Evolutionary conservation across 345 rosid genomes (phyloP).

Genomic region (Hibiscus trionum): DNA sequence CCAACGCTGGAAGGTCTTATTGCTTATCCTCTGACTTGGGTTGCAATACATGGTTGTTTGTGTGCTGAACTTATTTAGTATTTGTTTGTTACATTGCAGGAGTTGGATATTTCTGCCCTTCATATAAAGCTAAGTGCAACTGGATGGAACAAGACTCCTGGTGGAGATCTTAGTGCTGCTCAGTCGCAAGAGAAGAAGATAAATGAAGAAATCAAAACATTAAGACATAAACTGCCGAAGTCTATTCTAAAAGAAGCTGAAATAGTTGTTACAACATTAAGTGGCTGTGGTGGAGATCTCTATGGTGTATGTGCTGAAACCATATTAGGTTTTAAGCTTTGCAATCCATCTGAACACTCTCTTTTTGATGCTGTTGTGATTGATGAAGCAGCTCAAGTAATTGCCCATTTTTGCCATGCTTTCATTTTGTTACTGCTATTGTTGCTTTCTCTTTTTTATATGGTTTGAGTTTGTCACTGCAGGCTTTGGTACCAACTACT

Average conservation of each 20-base stretch:
- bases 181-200: slow-evolving; percentile 77
- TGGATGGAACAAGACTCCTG: too few species aligned
- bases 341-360: slow-evolving; percentile 64
- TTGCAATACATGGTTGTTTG: too few species aligned
- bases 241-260: slow-evolving; percentile 87
- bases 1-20: too few species aligned
- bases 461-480: slow-evolving; percentile 21
- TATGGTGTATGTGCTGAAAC: slow-evolving; percentile 86
- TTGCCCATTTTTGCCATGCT: slow-evolving; percentile 13
- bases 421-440: slow-evolving; percentile 10
- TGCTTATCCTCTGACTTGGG: too few species aligned
- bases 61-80: too few species aligned
- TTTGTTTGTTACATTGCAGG: too few species aligned
- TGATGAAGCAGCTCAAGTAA: slow-evolving; percentile 98
- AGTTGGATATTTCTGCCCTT: too few species aligned
- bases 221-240: slow-evolving; percentile 70
- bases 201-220: slow-evolving; percentile 54
- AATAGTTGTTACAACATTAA: slow-evolving; percentile 80
- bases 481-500: slow-evolving; percentile 97
- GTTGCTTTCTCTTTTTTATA: slow-evolving; percentile 9
- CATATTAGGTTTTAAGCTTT: slow-evolving; percentile 54
- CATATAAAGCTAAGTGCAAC: too few species aligned
- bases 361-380: slow-evolving; percentile 89
- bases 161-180: slow-evolving; percentile 70
- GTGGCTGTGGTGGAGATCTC: slow-evolving; percentile 99